Conservation (phyloP, 2,329 filamentous ascomycete species). For the Neurospora sp. region DNA sequence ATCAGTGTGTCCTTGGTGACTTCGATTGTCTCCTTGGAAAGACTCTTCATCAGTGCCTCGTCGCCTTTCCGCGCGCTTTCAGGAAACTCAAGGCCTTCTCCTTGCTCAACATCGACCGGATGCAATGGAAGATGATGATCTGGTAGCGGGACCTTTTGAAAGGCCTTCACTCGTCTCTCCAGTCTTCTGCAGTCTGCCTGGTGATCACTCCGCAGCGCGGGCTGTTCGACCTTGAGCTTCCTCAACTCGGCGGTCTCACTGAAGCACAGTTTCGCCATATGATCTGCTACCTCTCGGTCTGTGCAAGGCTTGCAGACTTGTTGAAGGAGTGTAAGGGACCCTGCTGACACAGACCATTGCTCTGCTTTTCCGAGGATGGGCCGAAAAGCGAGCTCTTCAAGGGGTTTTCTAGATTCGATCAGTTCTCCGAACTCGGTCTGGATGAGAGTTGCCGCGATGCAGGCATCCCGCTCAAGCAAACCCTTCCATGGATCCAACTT, state of each 20-base stretch:
- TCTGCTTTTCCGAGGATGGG: slow-evolving; percentile 13
- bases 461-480: slow-evolving; percentile 2
- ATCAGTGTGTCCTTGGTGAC: slow-evolving; percentile 12
- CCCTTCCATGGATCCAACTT: slow-evolving; percentile 7
- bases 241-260: slow-evolving; percentile 1
- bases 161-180: slow-evolving; percentile 5
- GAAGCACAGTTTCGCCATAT: slow-evolving; percentile 9
- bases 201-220: slow-evolving; percentile 19
- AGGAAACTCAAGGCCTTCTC: slow-evolving; percentile 20
- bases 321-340: slow-evolving; percentile 11
- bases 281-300: slow-evolving; percentile 3
- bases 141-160: slow-evolving; percentile 7
- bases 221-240: slow-evolving; percentile 16
- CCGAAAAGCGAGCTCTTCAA: slow-evolving; percentile 15
- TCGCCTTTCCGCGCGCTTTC: not conserved
- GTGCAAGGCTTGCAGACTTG: slow-evolving; percentile 7
- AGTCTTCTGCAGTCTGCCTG: slow-evolving; percentile 14
- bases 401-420: slow-evolving; percentile 5
- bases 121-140: slow-evolving; percentile 19
- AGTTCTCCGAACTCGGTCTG: slow-evolving; percentile 6
- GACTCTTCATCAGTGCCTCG: slow-evolving; percentile 5
- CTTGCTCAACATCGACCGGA: slow-evolving; percentile 13
- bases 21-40: slow-evolving; percentile 15
- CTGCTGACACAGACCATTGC: slow-evolving; percentile 10
- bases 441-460: slow-evolving; percentile 6